A percentile compares a stretch with the other conserved stretches of the same genome.
phyloP scores from a whole-genome alignment of 2,329 filamentous ascomycete species.

The Talaromyces sp. region DNA sequence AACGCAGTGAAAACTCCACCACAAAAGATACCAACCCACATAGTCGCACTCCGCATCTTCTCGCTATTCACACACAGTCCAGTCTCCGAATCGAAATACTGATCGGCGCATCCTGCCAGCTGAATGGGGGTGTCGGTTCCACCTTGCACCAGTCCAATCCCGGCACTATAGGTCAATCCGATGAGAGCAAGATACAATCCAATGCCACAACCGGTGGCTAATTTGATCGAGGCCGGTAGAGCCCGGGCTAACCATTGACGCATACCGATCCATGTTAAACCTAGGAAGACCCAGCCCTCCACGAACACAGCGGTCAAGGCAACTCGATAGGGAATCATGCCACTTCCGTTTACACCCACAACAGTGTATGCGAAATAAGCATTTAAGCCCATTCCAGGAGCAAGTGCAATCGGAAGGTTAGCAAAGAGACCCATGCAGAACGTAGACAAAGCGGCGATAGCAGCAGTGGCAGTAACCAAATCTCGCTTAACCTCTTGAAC shows the following conservation, averaged over 20 bases:
- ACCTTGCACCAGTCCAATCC: slow-evolving; percentile 77
- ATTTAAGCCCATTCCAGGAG: slow-evolving; percentile 80
- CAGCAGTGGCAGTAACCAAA: slow-evolving; percentile 80
- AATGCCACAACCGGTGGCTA: slow-evolving; percentile 83
- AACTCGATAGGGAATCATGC: slow-evolving; percentile 71
- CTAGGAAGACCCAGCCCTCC: slow-evolving; percentile 84
- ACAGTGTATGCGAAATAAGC: slow-evolving; percentile 84
- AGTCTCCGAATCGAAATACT: slow-evolving; percentile 39
- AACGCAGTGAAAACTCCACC: slow-evolving; percentile 66
- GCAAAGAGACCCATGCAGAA: slow-evolving; percentile 83
- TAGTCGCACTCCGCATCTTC: slow-evolving; percentile 80
- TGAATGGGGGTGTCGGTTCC: slow-evolving; percentile 69
- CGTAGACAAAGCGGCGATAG: slow-evolving; percentile 76
- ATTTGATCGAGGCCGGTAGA: slow-evolving; percentile 82
- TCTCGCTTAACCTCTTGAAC: slow-evolving; percentile 69
- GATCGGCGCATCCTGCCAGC: slow-evolving; percentile 69
- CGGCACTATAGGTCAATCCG: slow-evolving; percentile 73
- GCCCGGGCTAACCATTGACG: slow-evolving; percentile 85
- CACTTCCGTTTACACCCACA: slow-evolving; percentile 75
- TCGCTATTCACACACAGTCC: slow-evolving; percentile 65
- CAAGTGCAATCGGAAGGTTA: slow-evolving; percentile 75
- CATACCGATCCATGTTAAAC: slow-evolving; percentile 68
- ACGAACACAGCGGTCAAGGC: slow-evolving; percentile 86
- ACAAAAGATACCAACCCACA: slow-evolving; percentile 90
- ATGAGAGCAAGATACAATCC: slow-evolving; percentile 73